Conservation (phyloP, 805 yeast genomes). For the Saccharomyces kudriavzevii region DNA sequence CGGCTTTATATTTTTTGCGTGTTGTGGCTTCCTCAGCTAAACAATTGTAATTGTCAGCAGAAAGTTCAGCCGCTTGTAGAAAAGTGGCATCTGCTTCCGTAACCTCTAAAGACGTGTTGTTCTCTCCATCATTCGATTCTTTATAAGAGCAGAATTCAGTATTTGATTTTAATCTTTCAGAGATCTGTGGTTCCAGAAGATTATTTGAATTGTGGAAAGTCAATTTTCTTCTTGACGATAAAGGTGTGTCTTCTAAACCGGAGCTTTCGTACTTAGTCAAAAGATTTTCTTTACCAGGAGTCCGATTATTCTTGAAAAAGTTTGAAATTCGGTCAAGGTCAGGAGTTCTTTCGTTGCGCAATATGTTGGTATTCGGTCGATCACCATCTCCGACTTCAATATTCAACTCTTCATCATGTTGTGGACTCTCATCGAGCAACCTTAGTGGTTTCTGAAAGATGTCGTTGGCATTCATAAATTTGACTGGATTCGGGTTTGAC, state of each 20-base stretch:
- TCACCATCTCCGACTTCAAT: neutral
- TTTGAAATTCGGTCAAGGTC: constrained; percentile 20
- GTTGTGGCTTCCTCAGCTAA: neutral
- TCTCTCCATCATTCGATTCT: neutral
- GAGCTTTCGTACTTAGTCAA: constrained; percentile 8
- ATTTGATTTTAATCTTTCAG: neutral
- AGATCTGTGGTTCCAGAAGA: neutral
- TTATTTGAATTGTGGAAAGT: neutral
- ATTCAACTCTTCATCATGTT: neutral
- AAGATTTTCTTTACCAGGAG: constrained; percentile 11
- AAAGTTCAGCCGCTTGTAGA: neutral
- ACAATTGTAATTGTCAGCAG: neutral
- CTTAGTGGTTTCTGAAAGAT: neutral
- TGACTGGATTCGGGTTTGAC: constrained; percentile 2
- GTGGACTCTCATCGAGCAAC: neutral
- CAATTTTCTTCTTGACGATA: constrained; percentile 5
- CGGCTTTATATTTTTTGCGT: neutral
- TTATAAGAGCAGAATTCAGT: constrained; percentile 1
- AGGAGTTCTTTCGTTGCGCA: constrained; percentile 20
- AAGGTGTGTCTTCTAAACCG: constrained; percentile 14
- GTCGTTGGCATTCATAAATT: constrained; percentile 3
- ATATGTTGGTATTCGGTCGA: neutral
- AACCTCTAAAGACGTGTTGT: neutral
- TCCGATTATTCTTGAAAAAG: constrained; percentile 15
- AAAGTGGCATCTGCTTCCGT: constrained; percentile 1